These are phyloP conservation scores for Speleostelium caveatum DNA, from an alignment of 78 protist species.

Conservation along the genomic window DNA sequence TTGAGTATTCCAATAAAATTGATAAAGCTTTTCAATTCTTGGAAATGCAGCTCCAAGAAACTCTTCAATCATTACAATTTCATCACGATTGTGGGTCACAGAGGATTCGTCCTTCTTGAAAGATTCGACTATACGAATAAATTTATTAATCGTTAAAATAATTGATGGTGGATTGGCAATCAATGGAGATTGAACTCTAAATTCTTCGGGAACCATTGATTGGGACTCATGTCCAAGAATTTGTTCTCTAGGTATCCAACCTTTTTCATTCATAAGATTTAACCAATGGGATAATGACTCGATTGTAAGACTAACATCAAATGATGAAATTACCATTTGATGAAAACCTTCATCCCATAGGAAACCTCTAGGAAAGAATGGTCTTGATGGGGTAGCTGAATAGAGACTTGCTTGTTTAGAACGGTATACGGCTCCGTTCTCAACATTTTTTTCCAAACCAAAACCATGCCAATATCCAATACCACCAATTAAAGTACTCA, in stretches of 20 bases:
- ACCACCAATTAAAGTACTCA: conserved; percentile 88
- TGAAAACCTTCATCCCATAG: conserved; percentile 99
- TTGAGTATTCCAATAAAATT: conserved; percentile 65
- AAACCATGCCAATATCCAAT: conserved; percentile 75
- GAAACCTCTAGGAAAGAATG: conserved; percentile 97
- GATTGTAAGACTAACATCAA: conserved; percentile 56
- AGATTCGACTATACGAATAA: conserved; percentile 4
- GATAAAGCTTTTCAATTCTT: conserved; percentile 35
- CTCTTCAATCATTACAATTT: conserved; percentile 4
- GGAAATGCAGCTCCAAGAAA: conserved; percentile 42
- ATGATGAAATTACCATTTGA: conserved; percentile 85
- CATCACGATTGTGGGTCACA: neutral
- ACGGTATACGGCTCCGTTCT: no score
- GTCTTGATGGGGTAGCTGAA: conserved; percentile 92
- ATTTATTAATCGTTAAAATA: conserved; percentile 62
- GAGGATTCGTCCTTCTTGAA: neutral
- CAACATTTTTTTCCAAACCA: neutral
- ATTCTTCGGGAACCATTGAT: conserved; percentile 52
- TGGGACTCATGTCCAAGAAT: conserved; percentile 94
- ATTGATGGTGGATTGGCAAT: conserved; percentile 95
- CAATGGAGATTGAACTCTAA: conserved; percentile 17
- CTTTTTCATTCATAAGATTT: conserved; percentile 83
- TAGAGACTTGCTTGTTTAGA: conserved; percentile 38
- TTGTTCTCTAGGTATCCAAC: conserved; percentile 98
- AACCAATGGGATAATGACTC: conserved; percentile 91